Evolutionary conservation across 306 rosid species (phyloP), one percentile per base, ranked within the genome.

Genomic region (Cicer arietinum): DNA sequence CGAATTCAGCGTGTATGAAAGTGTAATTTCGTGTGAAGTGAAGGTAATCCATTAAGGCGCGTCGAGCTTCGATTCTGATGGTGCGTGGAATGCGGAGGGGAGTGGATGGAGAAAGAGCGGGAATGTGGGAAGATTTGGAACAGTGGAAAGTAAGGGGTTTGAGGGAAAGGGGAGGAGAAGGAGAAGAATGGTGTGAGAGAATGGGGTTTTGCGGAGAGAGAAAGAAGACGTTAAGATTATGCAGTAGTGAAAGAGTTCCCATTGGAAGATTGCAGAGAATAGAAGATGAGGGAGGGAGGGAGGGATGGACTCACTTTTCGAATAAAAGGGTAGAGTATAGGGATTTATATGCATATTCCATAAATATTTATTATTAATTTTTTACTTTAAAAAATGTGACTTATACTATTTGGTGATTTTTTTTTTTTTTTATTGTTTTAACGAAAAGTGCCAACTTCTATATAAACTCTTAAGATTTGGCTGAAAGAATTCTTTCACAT

Each of bases 1-100:
- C 88, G 58, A 80, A 88, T 25, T 93, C 98, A 5, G 97, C 98
- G 17, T 88, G 88, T 0, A 56, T 35, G 79, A 86, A 89, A 73
- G 72, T n/a, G 22, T 90, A 84, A 74, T 81, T 82, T 40, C 89
- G 85, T 9, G 98, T 93, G 51, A 51, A 65, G 62, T 84, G 90
- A 8, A 93, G 86, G 81, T 90, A 93, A 58, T 90, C 95, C 16
- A 84, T 59, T 10, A 93, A 84, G 2, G 74, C 88, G 18, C 22
- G 75, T 52, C 82, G 95, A 1, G 87, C 90, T 77, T 88, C 85
- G 3, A 73, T 86, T 73, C 45, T 84, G 7, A 80, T 75, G 12
- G 17, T 0, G 43, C 84, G 82, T 52, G 87, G 66, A 39, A 87
- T 67, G 10, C 89, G 84, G 8, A 37, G 5, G 1, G 82, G 81